These are phyloP conservation scores for Termitomyces sp. DNA, from an alignment of 768 basidiomycete genomes.

Conservation along the genomic window DNA sequence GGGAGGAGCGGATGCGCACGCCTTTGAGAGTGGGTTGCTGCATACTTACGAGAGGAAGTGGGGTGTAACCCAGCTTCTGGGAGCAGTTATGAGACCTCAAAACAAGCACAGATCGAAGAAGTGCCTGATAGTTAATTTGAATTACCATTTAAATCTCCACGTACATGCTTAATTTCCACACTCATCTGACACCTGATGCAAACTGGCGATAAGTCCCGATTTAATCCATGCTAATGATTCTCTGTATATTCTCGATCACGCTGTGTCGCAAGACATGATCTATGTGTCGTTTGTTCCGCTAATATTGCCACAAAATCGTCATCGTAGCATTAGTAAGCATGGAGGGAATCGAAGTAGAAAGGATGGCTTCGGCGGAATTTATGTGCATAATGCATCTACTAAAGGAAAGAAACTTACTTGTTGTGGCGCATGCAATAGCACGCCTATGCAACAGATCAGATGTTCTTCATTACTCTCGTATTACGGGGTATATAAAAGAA, in stretches of 20 bases:
- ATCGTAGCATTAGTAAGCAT: not conserved
- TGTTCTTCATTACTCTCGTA: not conserved
- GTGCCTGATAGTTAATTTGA: constrained; percentile 18
- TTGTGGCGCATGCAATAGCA: constrained; percentile 13
- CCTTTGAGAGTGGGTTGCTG: constrained; percentile 72
- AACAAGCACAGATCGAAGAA: constrained; percentile 6
- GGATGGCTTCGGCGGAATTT: constrained; percentile 15
- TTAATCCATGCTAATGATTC: constrained; percentile 35
- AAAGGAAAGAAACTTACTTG: constrained; percentile 12
- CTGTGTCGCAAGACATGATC: not conserved
- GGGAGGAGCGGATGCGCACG: constrained; percentile 68
- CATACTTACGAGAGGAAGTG: constrained; percentile 12
- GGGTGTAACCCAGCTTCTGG: not conserved
- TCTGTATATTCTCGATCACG: constrained; percentile 19
- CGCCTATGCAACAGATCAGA: not conserved
- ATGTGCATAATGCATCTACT: constrained; percentile 14
- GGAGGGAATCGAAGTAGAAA: not conserved
- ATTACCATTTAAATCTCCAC: constrained; percentile 12
- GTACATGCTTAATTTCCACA: constrained; percentile 8
- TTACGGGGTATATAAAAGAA: not conserved
- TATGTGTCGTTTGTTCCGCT: not conserved
- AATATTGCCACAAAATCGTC: not conserved
- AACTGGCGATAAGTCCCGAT: constrained; percentile 29
- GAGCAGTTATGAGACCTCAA: not conserved
- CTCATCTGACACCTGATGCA: not conserved